Evolutionary conservation across 2,329 filamentous ascomycete species (phyloP).

Genomic region (Ilyonectria robusta): DNA sequence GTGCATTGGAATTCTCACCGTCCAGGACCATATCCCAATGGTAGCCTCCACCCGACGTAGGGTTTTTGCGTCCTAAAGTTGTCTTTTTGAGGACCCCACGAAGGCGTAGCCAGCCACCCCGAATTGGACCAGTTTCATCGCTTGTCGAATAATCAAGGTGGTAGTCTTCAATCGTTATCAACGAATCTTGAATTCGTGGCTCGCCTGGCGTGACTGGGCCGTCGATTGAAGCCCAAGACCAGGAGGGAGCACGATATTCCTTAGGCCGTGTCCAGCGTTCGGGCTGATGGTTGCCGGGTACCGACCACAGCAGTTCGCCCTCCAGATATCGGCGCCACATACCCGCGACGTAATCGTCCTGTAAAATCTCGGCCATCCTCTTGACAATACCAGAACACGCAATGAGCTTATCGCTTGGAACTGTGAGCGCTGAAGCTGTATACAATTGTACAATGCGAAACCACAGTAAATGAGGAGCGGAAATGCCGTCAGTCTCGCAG

Average conservation of each 20-base stretch:
- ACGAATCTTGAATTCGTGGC: not conserved
- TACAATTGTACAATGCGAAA: constrained; percentile 16
- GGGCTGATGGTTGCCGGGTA: not conserved
- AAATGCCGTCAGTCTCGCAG: not conserved
- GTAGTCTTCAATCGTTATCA: not conserved
- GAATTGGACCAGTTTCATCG: not conserved
- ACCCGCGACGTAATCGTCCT: constrained; percentile 28
- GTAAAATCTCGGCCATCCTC: constrained; percentile 4
- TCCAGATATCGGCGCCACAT: constrained; percentile 31
- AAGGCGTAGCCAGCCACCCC: constrained; percentile 7
- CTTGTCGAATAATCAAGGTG: not conserved
- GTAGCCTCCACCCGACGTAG: not conserved
- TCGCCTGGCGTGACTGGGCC: not conserved
- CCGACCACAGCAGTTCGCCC: constrained; percentile 4
- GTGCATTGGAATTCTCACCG: not conserved
- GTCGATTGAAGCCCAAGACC: constrained; percentile 17
- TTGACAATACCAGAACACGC: constrained; percentile 28
- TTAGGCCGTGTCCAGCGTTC: not conserved
- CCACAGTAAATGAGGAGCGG: not conserved
- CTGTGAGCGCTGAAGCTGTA: constrained; percentile 16
- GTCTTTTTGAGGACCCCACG: not conserved
- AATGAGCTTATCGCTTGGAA: constrained; percentile 23
- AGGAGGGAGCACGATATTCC: constrained; percentile 6
- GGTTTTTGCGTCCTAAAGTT: not conserved
- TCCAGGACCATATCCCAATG: not conserved